phyloP scores from a whole-genome alignment of 352 stramenopile genomes.

The Phytophthora idaei region DNA sequence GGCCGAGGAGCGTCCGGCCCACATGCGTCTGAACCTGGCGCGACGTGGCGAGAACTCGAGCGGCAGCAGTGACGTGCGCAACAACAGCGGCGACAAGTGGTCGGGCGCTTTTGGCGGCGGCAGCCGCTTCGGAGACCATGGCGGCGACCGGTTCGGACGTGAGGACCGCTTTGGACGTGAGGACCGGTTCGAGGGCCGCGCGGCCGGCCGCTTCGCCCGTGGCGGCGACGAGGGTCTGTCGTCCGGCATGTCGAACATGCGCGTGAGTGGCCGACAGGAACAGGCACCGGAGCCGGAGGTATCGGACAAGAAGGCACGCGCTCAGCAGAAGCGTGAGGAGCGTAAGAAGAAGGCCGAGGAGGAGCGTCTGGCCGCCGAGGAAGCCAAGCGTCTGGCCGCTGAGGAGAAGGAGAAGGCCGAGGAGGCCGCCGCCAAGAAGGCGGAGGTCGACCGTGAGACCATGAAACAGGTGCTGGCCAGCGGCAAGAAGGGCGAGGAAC shows the following conservation, averaged over 20 bases:
- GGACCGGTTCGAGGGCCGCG: constrained; percentile 36
- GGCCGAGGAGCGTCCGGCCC: constrained; percentile 67
- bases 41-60: constrained; percentile 43
- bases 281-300: constrained; percentile 25
- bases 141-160: constrained; percentile 39
- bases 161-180: constrained; percentile 24
- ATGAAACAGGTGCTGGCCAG: constrained; percentile 68
- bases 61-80: constrained; percentile 31
- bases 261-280: constrained; percentile 39
- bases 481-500: constrained; percentile 71
- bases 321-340: constrained; percentile 72
- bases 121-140: constrained; percentile 19
- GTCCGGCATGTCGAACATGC: constrained; percentile 49
- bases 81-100: constrained; percentile 62
- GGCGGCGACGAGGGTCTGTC: constrained; percentile 43
- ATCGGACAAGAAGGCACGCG: constrained; percentile 60
- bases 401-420: constrained; percentile 66
- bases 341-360: constrained; percentile 86
- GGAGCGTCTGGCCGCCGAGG: constrained; percentile 64
- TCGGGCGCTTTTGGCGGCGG: constrained; percentile 49
- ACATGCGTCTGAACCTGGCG: constrained; percentile 80
- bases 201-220: constrained; percentile 43
- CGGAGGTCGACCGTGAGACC: constrained; percentile 53
- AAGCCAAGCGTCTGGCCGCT: constrained; percentile 62
- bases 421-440: constrained; percentile 55